Evolutionary conservation across 2,329 filamentous ascomycete species (phyloP), one percentile per base, ranked within the genome.

Genomic region (Aspergillus quadricinctus): DNA sequence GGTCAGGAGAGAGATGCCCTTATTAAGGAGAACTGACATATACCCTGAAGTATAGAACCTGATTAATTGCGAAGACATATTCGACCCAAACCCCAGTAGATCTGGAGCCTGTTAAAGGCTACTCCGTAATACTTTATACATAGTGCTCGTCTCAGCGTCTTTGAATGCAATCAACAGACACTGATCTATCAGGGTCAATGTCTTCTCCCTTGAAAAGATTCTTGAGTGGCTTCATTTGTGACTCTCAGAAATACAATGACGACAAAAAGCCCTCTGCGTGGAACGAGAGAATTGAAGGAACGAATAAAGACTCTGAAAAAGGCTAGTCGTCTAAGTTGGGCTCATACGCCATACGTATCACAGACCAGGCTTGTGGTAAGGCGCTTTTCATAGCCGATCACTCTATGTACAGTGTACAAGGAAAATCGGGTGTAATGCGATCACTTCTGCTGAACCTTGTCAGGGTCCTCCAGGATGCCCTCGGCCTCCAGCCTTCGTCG

Each of bases 401-500:
- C 66, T 72, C 66, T 74, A 75, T 77, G 72, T 75, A 76, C 72
- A 76, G 60, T 62, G 70, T 71, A 72, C 70, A 72, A 65, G 62
- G 59, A 61, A 63, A 65, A 61, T 60, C 57, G 54, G 60, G 56
- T 54, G 48, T 46, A 55, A 59, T 54, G 50, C 57, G 48, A 55
- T 69, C 66, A 69, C 78, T 84, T 83, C 74, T 86, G 81, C 66
- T 83, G 77, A 64, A 79, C 76, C 63, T 69, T 72, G 53, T 83
- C 78, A 43, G 89, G 88, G 69, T 97, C 93, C 70, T 90, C 85
- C 71, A 97, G 79, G 72, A 97, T 92, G 58, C 94, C 94, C 81
- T 99, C 94, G 58, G 87, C 89, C 80, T 99, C 94, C 83, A 99
- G 86, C 80, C 94, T 85, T 80, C 94, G 85, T 72, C 94, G 85